Conservation (phyloP, 73 alveolate genomes). For the Paraurostyla sp. region DNA sequence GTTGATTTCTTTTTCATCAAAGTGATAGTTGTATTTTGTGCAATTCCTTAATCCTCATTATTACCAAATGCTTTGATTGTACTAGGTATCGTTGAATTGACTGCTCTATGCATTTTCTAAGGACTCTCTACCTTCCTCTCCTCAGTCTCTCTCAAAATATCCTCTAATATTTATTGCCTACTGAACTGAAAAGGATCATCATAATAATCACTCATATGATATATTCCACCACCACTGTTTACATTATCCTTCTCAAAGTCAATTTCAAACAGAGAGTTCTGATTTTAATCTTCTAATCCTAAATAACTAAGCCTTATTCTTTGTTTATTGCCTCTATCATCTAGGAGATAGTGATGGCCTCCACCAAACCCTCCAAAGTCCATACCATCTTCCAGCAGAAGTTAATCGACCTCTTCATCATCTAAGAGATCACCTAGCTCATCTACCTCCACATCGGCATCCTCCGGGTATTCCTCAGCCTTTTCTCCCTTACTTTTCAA, state of each 20-base stretch:
- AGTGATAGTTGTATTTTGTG: background rate
- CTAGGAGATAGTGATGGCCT: background rate
- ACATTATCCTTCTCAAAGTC: conserved; percentile 7
- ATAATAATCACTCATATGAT: too few species aligned
- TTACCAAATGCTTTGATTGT: too few species aligned
- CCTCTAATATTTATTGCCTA: conserved; percentile 9
- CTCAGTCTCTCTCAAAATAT: background rate
- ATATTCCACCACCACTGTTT: too few species aligned
- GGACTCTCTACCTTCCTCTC: background rate
- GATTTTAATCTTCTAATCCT: background rate
- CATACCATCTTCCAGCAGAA: background rate
- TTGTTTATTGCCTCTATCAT: background rate
- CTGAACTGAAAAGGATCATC: conserved; percentile 10
- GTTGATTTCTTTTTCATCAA: background rate
- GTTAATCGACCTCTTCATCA: conserved; percentile 27
- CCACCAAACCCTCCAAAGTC: background rate
- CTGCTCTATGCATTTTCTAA: background rate
- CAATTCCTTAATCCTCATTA: background rate
- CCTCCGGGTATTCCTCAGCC: background rate
- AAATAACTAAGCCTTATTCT: conserved; percentile 6
- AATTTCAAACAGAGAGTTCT: conserved; percentile 19
- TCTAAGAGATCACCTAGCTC: conserved; percentile 39
- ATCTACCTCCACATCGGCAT: conserved; percentile 1
- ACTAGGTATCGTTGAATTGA: too few species aligned
- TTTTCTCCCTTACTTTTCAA: conserved; percentile 19